Evolutionary conservation across 495 filamentous ascomycete genomes (phyloP), one percentile per base, ranked within the genome.

Genomic region (Xylaria longipes): DNA sequence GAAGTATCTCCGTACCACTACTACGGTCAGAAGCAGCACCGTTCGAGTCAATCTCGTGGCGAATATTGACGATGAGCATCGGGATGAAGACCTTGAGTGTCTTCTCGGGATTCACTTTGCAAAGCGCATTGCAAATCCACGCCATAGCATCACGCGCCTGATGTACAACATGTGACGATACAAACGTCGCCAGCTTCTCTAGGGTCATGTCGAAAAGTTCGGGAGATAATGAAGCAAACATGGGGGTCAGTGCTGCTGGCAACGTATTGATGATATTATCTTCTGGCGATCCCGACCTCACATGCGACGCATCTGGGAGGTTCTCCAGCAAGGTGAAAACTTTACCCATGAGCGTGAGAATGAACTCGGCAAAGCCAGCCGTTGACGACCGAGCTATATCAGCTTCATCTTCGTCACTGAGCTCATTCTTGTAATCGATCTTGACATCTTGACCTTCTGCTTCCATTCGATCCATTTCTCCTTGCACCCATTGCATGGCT

Each of bases 141-240:
- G 96, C 96, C 93, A 98, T 97, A 22, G 97, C 96, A 85, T 99
- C 96, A 71, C 96, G 87, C 48, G 96, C 95, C 80, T 98, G 96
- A 75, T 99, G 95, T 29, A 98, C 95, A 48, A 98, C 97, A 84
- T 99, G 97, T 72, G 92, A 92, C 27, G 91, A 90, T n/a, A 98
- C 92, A 77, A 98, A 98, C 67, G 94, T 87, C 3, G 93, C 92
- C 65, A 99, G 90, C 82, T 98, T 98, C 61, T 95, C 89, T 65
- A 98, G 81, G 8, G 94, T 94, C 75, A 94, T 90, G 77, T 98
- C 95, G 75, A 94, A 99, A 29, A 97, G 89, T 74, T 97, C 94
- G 0, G 94, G 94, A 0, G 94, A 97, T n/a, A 99, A 83, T 0
- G 94, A 91, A 8, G 95, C 91, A 74, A 99, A 91, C 22, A 99